A percentile compares a stretch with the other conserved stretches of the same genome.
These are phyloP conservation scores for Westerdykella aurantiaca DNA, from an alignment of 2,329 filamentous ascomycete species.

Conservation along the genomic window DNA sequence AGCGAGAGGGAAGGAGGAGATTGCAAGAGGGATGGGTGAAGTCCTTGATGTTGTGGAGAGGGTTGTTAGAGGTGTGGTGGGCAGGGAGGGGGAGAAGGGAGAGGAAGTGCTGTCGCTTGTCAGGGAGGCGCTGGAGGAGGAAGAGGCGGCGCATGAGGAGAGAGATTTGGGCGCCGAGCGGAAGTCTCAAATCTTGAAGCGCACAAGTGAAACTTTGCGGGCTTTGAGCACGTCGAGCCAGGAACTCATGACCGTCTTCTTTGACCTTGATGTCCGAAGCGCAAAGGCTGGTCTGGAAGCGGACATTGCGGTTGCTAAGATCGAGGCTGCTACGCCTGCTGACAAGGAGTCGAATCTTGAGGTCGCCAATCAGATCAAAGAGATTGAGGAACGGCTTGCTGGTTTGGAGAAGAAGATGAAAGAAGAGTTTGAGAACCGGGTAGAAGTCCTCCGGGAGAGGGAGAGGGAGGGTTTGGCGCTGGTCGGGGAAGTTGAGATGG, in stretches of 20 bases:
- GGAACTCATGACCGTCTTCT: constrained; percentile 40
- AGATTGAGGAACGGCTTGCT: constrained; percentile 32
- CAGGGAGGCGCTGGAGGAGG: constrained; percentile 11
- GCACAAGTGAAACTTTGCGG: constrained; percentile 22
- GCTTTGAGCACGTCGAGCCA: constrained; percentile 37
- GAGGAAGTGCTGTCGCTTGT: constrained; percentile 45
- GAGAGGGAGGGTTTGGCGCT: constrained; percentile 28
- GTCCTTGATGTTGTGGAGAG: constrained; percentile 49
- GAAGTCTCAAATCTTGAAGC: constrained; percentile 17
- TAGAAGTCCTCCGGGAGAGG: constrained; percentile 36
- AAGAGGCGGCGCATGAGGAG: constrained; percentile 27
- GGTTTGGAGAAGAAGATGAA: constrained; percentile 28
- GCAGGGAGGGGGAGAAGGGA: constrained; percentile 45
- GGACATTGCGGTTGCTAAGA: constrained; percentile 49
- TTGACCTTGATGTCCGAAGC: constrained; percentile 45
- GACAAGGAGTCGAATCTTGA: no score
- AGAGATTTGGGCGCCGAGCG: constrained; percentile 31
- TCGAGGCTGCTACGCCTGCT: constrained; percentile 32
- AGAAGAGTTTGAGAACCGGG: constrained; percentile 32
- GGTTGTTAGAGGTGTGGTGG: constrained; percentile 43
- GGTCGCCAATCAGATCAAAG: constrained; percentile 36
- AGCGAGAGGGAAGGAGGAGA: constrained; percentile 45
- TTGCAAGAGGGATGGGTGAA: constrained; percentile 45
- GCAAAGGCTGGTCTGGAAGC: constrained; percentile 50
- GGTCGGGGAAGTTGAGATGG: constrained; percentile 21